Evolutionary conservation across 139 green algal species (phyloP).

Genomic region (Haematococcus lacustris): DNA sequence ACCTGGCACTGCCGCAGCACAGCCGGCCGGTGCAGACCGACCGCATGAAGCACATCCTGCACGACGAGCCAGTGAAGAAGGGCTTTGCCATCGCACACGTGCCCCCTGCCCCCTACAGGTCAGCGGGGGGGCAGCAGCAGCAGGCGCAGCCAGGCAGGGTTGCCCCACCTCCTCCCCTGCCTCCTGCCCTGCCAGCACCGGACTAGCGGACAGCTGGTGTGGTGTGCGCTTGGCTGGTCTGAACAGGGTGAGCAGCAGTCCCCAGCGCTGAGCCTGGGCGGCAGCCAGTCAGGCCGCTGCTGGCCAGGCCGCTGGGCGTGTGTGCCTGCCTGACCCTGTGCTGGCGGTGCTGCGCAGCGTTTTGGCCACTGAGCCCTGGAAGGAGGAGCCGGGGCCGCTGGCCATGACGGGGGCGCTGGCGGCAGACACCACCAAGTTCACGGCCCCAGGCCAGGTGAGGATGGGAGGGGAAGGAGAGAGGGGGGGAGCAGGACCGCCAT

Average conservation of each 20-base stretch:
- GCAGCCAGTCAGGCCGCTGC: not conserved
- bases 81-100: conserved; percentile 32
- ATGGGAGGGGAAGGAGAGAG: too few species aligned
- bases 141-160: not conserved
- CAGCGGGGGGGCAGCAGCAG: too few species aligned
- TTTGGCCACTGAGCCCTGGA: too few species aligned
- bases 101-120: conserved; percentile 21
- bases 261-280: not conserved
- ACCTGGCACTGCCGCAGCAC: conserved; percentile 19
- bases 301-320: too few species aligned
- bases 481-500: too few species aligned
- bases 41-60: conserved; percentile 21
- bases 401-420: too few species aligned
- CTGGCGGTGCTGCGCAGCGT: too few species aligned
- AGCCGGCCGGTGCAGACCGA: conserved; percentile 27
- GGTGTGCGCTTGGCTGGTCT: not conserved
- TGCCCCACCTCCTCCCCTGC: not conserved
- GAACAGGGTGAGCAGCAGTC: not conserved
- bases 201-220: not conserved
- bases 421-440: too few species aligned
- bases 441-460: too few species aligned
- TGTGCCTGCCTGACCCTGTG: too few species aligned
- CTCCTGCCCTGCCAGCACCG: not conserved
- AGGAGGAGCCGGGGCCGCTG: too few species aligned
- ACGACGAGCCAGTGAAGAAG: conserved; percentile 25